These are phyloP conservation scores for Halocafeteria seosinensis DNA, from an alignment of 108 stramenopile genomes.

Conservation along the genomic window DNA sequence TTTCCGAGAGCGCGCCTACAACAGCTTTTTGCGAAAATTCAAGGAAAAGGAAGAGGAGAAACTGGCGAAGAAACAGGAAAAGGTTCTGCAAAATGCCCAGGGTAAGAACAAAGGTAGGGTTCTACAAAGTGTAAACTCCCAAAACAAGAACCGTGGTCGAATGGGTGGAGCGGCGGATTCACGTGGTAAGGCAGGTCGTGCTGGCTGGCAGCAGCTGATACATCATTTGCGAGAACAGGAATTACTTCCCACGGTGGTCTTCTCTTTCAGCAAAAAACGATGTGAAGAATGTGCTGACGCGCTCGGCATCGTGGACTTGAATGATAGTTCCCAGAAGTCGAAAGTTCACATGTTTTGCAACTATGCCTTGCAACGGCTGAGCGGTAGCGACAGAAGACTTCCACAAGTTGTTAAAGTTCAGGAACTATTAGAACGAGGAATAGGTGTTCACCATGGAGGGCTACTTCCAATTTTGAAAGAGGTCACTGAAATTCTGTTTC, in stretches of 20 bases:
- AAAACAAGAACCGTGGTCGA: neutral
- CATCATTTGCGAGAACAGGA: slow-evolving; percentile 33
- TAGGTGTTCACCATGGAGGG: slow-evolving; percentile 93
- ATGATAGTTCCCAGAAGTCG: slow-evolving; percentile 54
- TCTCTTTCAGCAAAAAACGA: slow-evolving; percentile 89
- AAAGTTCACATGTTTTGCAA: slow-evolving; percentile 50
- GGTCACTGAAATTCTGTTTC: slow-evolving; percentile 80
- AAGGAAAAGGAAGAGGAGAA: neutral
- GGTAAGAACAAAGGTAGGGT: neutral
- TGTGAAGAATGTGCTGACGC: slow-evolving; percentile 77
- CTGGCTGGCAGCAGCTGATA: neutral
- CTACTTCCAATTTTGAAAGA: slow-evolving; percentile 89
- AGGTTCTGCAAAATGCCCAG: neutral
- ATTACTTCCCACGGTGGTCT: slow-evolving; percentile 80
- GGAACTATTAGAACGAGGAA: slow-evolving; percentile 69
- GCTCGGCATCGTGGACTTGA: slow-evolving; percentile 61
- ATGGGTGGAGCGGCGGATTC: neutral
- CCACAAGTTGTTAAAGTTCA: slow-evolving; percentile 67
- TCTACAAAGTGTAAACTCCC: too few relatives aligned
- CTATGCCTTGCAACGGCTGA: slow-evolving; percentile 58
- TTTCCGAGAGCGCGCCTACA: slow-evolving; percentile 14
- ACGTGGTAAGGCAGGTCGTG: neutral
- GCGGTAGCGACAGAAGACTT: slow-evolving; percentile 57
- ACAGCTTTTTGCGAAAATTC: too few relatives aligned
- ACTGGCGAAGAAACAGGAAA: neutral